These are phyloP conservation scores for Alliaria petiolata DNA, from an alignment of 345 rosid species.

Conservation along the genomic window DNA sequence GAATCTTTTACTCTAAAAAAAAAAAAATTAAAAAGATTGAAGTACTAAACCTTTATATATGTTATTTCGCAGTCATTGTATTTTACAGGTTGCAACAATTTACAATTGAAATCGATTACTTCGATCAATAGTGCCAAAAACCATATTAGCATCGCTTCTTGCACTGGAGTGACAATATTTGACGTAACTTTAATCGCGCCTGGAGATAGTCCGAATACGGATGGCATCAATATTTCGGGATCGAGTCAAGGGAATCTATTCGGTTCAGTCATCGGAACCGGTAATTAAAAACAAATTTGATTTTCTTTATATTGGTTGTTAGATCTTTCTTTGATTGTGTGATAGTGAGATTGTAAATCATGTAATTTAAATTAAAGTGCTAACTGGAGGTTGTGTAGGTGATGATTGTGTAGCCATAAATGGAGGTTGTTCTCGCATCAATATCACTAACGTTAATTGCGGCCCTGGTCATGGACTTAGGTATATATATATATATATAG, in stretches of 20 bases:
- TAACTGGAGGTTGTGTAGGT: too few relatives aligned
- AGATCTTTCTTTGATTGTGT: background rate
- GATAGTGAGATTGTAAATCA: background rate
- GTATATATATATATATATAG: background rate
- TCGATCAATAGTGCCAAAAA: slow-evolving; percentile 7
- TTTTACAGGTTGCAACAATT: background rate
- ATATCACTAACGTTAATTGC: background rate
- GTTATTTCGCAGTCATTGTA: background rate
- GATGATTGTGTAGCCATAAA: slow-evolving; percentile 18
- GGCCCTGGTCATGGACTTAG: slow-evolving; percentile 23
- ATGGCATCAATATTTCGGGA: slow-evolving; percentile 4
- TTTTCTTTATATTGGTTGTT: too few relatives aligned
- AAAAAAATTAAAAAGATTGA: too few relatives aligned
- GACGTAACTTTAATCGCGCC: background rate
- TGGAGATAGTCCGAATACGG: slow-evolving; percentile 15
- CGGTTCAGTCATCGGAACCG: background rate
- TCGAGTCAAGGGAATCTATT: background rate
- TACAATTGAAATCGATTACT: slow-evolving; percentile 1
- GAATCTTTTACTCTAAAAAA: background rate
- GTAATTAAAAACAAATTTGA: background rate
- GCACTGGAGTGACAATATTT: background rate
- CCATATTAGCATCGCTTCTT: background rate
- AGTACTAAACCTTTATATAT: background rate
- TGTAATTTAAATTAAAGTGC: too few relatives aligned
- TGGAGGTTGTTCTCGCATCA: background rate